Evolutionary conservation across 371 early-diverging fungal genomes (phyloP), one percentile per base, ranked within the genome.

Genomic region (Choanephora cucurbitarum): DNA sequence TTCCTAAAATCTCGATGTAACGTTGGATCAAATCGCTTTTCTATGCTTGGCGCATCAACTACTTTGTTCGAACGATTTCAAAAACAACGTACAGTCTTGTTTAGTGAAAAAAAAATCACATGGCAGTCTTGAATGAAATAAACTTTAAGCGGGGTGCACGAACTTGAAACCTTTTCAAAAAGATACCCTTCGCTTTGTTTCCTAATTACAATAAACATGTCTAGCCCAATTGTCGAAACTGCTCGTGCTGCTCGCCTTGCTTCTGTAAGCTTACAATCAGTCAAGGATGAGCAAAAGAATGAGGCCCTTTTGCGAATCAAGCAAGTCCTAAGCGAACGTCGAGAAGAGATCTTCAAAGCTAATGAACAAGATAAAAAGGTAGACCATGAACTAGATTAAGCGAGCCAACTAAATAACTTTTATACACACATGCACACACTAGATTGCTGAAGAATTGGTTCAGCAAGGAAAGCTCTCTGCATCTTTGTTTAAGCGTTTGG

Each of bases 401-500:
- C 28, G 28, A 28, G 7, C n/a, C n/a, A 7, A 28, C 28, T 28
- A 28, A 28, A 28, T 7, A 28, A 28, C 66, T n/a, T 37, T 18
- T 34, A 14, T 49, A 39, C 4, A 24, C 24, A 44, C 17, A 33
- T 18, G 44, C 15, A 17, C 42, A 39, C 22, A 40, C 28, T 48
- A 86, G 86, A 58, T 68, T 32, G 92, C 91, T 18, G 73, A 84
- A 44, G 80, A 77, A 24, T 82, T 88, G 34, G 95, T 93, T 0
- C 81, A 80, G 7, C 75, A 78, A 1, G 95, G 95, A 10, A 82
- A 81, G 23, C 78, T 96, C 3, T 91, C 92, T 0, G 49, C 68
- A 1, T 86, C 93, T 1, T 79, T 96, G 31, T 91, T 87, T 69
- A 94, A 92, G 64, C 89, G 98, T 9, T 77, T 97, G n/a, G 97